Evolutionary conservation across 805 yeast genomes (phyloP), one percentile per base, ranked within the genome.

Genomic region (Metschnikowia shivogae): DNA sequence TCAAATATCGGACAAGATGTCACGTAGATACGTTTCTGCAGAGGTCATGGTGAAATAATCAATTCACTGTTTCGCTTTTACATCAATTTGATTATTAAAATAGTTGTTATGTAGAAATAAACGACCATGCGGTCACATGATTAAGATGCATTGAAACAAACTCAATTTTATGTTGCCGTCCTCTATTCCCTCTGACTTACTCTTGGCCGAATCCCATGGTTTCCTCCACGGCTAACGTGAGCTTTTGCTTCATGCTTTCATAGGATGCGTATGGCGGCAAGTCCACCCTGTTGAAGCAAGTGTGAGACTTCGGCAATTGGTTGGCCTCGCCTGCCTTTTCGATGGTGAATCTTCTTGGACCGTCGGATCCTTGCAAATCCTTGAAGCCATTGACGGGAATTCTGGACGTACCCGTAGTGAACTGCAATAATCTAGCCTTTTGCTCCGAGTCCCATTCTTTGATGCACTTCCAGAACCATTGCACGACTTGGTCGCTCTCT

Each of bases 181-280:
- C 13, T 27, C 34, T 24, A 22, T 11, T 22, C 22, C 22, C 22
- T 34, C 22, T 12, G 30, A 9, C 27, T 56, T 72, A 92, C 75
- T 93, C 99, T 72, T 93, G 98, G 48, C 99, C 99, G 64, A 93
- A 93, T 39, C 99, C 99, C 63, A 93, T 93, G 12, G 99, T 93
- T 71, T 93, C 98, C 67, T 93, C 99, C 33, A 93, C 98, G 27
- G 99, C 99, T 65, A 92, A 76, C 30, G 95, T 85, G 59, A 93
- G 77, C 67, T 93, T 93, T 68, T 89, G 93, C 61, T 81, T 88
- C 76, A 93, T 70, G 43, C 86, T 75, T 43, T 86, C 96, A 64
- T 78, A 87, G 61, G 86, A 90, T 47, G 76, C 77, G 67, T 93
- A 93, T 46, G 95, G 96, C 34, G 99, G 99, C 61, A 93, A 77